These are phyloP conservation scores for Ceriops zippeliana DNA, from an alignment of 345 rosid species.

Conservation along the genomic window DNA sequence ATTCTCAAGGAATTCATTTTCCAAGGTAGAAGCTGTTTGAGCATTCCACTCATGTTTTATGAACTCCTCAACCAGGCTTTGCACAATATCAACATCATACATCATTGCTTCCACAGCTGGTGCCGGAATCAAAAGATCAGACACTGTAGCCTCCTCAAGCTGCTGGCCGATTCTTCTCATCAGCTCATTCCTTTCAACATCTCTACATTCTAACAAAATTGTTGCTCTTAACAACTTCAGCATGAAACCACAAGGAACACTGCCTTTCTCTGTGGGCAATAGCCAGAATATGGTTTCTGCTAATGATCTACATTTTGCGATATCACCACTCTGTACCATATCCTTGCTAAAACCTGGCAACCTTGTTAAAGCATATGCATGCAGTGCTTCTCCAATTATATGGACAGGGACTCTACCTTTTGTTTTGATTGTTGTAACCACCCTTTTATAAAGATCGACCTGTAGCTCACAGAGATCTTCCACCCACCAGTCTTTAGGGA, in stretches of 20 bases:
- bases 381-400: conserved; percentile 47
- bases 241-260: conserved; percentile 33
- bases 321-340: conserved; percentile 21
- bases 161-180: conserved; percentile 24
- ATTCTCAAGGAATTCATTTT: conserved; percentile 18
- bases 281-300: conserved; percentile 24
- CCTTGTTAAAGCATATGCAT: conserved; percentile 36
- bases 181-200: conserved; percentile 27
- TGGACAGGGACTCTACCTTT: conserved; percentile 20
- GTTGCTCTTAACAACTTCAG: conserved; percentile 31
- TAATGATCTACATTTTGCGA: conserved; percentile 22
- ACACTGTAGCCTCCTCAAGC: conserved; percentile 23
- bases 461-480: conserved; percentile 53
- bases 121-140: conserved; percentile 32
- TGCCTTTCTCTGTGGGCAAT: conserved; percentile 25
- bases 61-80: conserved; percentile 25
- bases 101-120: conserved; percentile 19
- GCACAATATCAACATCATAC: conserved; percentile 27
- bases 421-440: conserved; percentile 33
- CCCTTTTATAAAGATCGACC: conserved; percentile 40
- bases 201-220: conserved; percentile 24
- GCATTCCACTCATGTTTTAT: conserved; percentile 1
- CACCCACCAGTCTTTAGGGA: conserved; percentile 58
- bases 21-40: conserved; percentile 2
- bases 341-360: conserved; percentile 28